Base-by-base conservation (phyloP, 164 flowering plant genomes). In the Malania oleifera region DNA sequence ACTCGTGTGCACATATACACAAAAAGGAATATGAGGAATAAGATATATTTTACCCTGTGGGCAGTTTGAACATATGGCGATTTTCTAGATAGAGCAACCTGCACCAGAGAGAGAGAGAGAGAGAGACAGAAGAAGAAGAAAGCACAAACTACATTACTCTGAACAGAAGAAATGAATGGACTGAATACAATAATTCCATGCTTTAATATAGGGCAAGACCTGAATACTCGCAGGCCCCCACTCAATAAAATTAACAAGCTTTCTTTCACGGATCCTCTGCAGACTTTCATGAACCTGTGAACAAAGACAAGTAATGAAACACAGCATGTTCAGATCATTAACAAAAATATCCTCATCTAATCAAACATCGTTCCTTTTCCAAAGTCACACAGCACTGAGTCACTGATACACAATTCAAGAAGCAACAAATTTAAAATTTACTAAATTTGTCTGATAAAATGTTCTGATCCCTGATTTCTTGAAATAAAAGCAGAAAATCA, bases 171-270 rank as follows among this genome's bases (percentile, higher is more conserved):
- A 24, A 52, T 46, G 61, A 40, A 35, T 18, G 31, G 9, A 28
- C 14, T 8, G 19, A 26, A 44, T 15, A 22, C 14, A 8, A 31
- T n/a, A 27, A 44, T 15, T 6, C 25, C 24, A 63, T 38, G 37
- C 44, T 49, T 52, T 27, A 44, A 34, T 17, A 24, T 18, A 25
- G 52, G 43, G 27, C 39, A 58, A 70, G 19, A 83, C 99, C 97
- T 95, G 99, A 66, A 91, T 95, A 77, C 99, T 95, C 46, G 99
- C 98, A 74, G 99, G 99, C 24, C 99, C 99, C 99, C 99, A 95
- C 48, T 95, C 99, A 70, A 95, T 95, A 71, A 95, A 95, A 73
- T 95, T 89, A 54, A 95, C 99, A 66, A 91, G 99, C 81, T 91
- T 95, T 62, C 99, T 89, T 81, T 95, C 99, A 37, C 99, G 93